A percentile compares a stretch with the other conserved stretches of the same genome.
These are phyloP conservation scores for Aspergillus sp. DNA, from an alignment of 2,329 filamentous ascomycete species.

Conservation along the genomic window DNA sequence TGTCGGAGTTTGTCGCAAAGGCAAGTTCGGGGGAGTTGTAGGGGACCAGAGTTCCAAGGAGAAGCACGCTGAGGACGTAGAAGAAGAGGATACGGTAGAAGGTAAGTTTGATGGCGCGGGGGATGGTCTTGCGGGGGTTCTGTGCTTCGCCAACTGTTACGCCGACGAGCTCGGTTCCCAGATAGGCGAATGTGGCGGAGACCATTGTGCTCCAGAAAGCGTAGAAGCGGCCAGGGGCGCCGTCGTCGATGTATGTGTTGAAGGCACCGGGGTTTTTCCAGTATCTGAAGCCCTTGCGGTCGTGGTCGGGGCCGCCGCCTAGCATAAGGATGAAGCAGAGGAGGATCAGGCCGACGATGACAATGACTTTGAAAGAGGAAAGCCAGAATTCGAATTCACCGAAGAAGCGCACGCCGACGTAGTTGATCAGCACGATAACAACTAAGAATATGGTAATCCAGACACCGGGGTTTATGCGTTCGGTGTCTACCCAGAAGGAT, in stretches of 20 bases:
- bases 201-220: constrained; percentile 66
- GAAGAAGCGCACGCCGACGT: constrained; percentile 63
- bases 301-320: constrained; percentile 58
- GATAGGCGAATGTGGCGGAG: constrained; percentile 70
- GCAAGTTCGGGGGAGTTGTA: constrained; percentile 58
- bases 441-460: constrained; percentile 68
- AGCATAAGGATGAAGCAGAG: constrained; percentile 57
- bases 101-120: constrained; percentile 69
- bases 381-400: constrained; percentile 60
- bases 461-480: constrained; percentile 67
- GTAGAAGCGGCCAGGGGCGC: constrained; percentile 49
- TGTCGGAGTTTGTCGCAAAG: constrained; percentile 35
- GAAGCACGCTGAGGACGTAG: constrained; percentile 66
- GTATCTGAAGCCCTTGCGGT: constrained; percentile 59
- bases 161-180: constrained; percentile 69
- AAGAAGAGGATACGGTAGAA: constrained; percentile 79
- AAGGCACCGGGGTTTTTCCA: constrained; percentile 59
- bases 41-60: constrained; percentile 70
- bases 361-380: constrained; percentile 60
- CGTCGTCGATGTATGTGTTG: constrained; percentile 40
- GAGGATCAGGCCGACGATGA: constrained; percentile 60
- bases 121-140: constrained; percentile 70
- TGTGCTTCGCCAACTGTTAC: constrained; percentile 73
- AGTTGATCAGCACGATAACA: constrained; percentile 59
- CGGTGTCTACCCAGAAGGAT: constrained; percentile 63